These are phyloP conservation scores for Quercus gilva DNA, from an alignment of 306 rosid genomes.

Conservation along the genomic window DNA sequence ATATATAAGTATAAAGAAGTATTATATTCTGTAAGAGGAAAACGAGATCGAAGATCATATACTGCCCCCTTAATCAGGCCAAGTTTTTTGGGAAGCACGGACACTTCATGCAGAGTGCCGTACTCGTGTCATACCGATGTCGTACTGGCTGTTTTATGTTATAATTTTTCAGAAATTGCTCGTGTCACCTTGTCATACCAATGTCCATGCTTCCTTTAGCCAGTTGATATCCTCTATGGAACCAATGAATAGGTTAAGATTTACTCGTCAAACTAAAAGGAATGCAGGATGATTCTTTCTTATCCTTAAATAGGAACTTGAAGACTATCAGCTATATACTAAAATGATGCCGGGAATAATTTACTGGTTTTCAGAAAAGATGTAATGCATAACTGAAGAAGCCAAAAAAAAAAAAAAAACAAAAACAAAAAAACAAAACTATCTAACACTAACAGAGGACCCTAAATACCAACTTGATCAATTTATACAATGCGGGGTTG, in stretches of 20 bases:
- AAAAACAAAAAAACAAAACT: too few relatives aligned
- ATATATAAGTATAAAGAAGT: neutral
- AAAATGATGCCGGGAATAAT: neutral
- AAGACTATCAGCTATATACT: neutral
- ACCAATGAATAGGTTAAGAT: neutral
- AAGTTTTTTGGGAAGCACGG: neutral
- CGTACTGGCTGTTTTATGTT: too few relatives aligned
- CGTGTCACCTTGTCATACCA: too few relatives aligned
- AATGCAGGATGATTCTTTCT: neutral
- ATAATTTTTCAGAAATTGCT: too few relatives aligned
- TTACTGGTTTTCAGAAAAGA: neutral
- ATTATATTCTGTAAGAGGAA: neutral
- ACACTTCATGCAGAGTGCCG: too few relatives aligned
- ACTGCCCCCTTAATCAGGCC: neutral
- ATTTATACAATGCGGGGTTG: neutral
- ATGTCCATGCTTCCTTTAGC: neutral
- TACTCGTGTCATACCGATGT: rapidly evolving
- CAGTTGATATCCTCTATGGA: neutral
- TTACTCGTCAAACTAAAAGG: neutral
- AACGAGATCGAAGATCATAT: neutral
- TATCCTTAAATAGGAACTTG: neutral
- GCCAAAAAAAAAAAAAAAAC: neutral
- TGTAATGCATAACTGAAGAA: neutral
- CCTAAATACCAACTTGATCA: neutral
- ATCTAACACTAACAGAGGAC: neutral